Percentiles rank a stretch among this genome's conserved stretches.
phyloP scores from a whole-genome alignment of 2,329 filamentous ascomycete genomes.

The Capronia epimyces region DNA sequence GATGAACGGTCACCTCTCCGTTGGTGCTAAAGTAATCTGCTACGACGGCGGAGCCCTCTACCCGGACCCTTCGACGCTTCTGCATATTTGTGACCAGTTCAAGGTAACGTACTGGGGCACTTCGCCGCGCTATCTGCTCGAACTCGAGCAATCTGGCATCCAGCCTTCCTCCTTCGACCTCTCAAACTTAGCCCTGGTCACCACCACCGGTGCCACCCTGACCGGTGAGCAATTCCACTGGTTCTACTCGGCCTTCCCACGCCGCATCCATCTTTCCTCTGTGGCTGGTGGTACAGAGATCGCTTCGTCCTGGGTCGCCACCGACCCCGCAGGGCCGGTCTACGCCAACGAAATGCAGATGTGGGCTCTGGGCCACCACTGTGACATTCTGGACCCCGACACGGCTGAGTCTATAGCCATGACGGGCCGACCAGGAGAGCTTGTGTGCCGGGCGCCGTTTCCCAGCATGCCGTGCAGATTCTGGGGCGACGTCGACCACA shows the following conservation, averaged over 20 bases:
- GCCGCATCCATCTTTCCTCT: conserved; percentile 37
- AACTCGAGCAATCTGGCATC: conserved; percentile 36
- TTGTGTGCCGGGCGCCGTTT: conserved; percentile 44
- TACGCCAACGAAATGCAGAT: conserved; percentile 45
- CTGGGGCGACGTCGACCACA: conserved; percentile 40
- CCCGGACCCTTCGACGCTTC: conserved; percentile 36
- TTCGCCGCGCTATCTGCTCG: conserved; percentile 43
- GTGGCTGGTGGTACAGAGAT: conserved; percentile 47
- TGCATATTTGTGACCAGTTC: conserved; percentile 36
- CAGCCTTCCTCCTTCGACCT: conserved; percentile 35
- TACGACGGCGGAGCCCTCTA: conserved; percentile 44
- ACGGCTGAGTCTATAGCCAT: conserved; percentile 30
- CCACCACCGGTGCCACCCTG: conserved; percentile 44
- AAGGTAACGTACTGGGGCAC: conserved; percentile 42
- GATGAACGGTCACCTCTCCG: conserved; percentile 41
- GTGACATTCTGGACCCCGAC: conserved; percentile 42
- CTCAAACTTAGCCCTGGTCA: conserved; percentile 38
- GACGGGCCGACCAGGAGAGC: conserved; percentile 40
- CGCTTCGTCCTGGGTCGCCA: conserved; percentile 42
- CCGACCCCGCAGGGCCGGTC: conserved; percentile 40
- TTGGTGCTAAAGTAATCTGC: conserved; percentile 40
- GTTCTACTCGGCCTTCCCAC: conserved; percentile 42
- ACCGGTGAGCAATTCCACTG: conserved; percentile 42
- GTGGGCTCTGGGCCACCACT: conserved; percentile 43
- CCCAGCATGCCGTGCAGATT: conserved; percentile 45